phyloP scores from a whole-genome alignment of 352 stramenopile species.

The Pythium rhizo-oryzae region DNA sequence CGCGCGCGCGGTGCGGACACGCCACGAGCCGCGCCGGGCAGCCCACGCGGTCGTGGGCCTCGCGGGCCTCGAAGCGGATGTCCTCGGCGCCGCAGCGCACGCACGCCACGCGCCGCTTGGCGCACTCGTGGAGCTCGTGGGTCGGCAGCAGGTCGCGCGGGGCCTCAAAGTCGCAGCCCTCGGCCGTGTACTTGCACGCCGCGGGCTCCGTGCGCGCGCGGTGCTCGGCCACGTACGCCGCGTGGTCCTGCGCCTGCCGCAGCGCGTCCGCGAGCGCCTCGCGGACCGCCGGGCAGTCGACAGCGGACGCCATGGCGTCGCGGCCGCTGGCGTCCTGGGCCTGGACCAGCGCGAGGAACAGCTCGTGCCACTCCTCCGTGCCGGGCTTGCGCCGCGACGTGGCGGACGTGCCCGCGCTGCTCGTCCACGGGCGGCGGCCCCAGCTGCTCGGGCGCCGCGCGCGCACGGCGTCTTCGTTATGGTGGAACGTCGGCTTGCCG shows the following conservation, averaged over 20 bases:
- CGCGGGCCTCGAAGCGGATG: slow-evolving; percentile 44
- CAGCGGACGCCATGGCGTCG: not conserved
- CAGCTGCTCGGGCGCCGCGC: slow-evolving; percentile 15
- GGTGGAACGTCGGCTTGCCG: slow-evolving; percentile 35
- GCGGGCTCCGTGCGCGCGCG: slow-evolving; percentile 44
- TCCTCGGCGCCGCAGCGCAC: slow-evolving; percentile 40
- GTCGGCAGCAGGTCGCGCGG: slow-evolving; percentile 54
- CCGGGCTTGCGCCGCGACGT: slow-evolving; percentile 9
- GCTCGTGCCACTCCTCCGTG: slow-evolving; percentile 57
- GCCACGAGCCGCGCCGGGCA: slow-evolving; percentile 44
- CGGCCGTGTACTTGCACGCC: slow-evolving; percentile 34
- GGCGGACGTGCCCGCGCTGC: slow-evolving; percentile 15
- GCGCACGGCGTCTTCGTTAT: slow-evolving; percentile 24
- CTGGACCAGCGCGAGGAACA: slow-evolving; percentile 46
- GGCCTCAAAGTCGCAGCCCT: slow-evolving; percentile 53
- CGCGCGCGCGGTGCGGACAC: slow-evolving; percentile 60
- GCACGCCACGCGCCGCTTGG: slow-evolving; percentile 52
- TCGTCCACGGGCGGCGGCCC: not conserved
- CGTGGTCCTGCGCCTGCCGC: slow-evolving; percentile 47
- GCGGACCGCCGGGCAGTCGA: slow-evolving; percentile 28
- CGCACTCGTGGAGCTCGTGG: slow-evolving; percentile 66
- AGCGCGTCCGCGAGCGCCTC: slow-evolving; percentile 41
- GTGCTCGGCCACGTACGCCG: slow-evolving; percentile 52
- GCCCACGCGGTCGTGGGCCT: slow-evolving; percentile 33
- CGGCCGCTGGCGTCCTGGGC: slow-evolving; percentile 38